These are phyloP conservation scores for Coriaria nepalensis DNA, from an alignment of 306 rosid genomes.

Conservation along the genomic window DNA sequence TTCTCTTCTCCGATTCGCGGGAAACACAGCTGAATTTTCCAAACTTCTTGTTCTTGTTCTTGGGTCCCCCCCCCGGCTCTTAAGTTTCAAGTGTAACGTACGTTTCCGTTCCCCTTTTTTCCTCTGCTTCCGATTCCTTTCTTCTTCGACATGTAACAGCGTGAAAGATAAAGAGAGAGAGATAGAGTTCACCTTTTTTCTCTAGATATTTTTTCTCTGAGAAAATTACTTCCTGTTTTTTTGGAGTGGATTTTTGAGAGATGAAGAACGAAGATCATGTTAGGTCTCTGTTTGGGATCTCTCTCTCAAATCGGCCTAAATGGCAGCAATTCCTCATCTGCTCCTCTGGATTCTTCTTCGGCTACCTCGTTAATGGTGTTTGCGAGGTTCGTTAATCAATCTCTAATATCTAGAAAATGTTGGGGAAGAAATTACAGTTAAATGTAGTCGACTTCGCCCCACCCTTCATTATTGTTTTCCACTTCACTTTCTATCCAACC, in stretches of 20 bases:
- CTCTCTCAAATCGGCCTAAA: constrained; percentile 29
- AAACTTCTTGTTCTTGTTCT: too few species aligned
- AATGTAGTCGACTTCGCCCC: too few species aligned
- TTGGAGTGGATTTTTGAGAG: not conserved
- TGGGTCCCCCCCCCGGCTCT: not conserved
- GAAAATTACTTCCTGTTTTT: not conserved
- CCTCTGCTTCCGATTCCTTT: not conserved
- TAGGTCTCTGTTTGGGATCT: constrained; percentile 44
- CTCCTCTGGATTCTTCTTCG: constrained; percentile 50
- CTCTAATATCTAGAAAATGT: not conserved
- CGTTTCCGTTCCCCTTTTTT: not conserved
- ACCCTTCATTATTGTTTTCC: not conserved
- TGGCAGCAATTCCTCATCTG: constrained; percentile 48
- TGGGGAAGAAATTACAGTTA: not conserved
- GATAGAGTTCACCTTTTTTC: not conserved
- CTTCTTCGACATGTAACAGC: not conserved
- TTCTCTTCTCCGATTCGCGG: not conserved
- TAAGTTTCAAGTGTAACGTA: constrained; percentile 6
- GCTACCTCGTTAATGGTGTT: constrained; percentile 52
- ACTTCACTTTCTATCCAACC: not conserved
- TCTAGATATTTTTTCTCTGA: not conserved
- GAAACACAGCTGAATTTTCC: not conserved
- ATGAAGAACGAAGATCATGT: constrained; percentile 41
- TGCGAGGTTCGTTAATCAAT: constrained; percentile 34
- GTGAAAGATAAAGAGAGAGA: not conserved